Conservation (phyloP, 371 early-diverging fungal genomes). For the Mucor plumbeus region DNA sequence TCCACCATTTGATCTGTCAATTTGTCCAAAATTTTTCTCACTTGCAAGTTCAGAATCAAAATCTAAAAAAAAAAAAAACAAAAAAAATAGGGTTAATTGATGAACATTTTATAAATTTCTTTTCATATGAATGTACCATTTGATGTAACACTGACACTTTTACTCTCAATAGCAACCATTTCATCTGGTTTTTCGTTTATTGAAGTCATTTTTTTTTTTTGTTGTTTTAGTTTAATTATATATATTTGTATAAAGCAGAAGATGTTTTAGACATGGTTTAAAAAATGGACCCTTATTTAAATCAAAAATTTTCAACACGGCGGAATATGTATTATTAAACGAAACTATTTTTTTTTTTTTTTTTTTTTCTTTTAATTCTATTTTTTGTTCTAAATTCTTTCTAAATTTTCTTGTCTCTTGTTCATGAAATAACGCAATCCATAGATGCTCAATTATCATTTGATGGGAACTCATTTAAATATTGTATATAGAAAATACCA, state of each 20-base stretch:
- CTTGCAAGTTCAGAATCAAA: not conserved
- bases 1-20: slow-evolving; percentile 8
- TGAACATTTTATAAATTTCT: too few relatives aligned
- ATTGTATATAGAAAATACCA: not conserved
- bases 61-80: not conserved
- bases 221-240: not conserved
- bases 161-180: not conserved
- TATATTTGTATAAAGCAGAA: not conserved
- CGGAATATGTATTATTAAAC: not conserved
- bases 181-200: not conserved
- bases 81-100: not conserved
- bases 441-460: not conserved
- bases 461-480: not conserved
- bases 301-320: not conserved
- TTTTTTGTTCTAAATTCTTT: not conserved
- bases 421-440: not conserved
- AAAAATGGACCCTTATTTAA: not conserved
- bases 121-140: not conserved
- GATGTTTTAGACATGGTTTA: not conserved
- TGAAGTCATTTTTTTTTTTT: not conserved
- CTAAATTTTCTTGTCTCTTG: not conserved
- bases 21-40: not conserved
- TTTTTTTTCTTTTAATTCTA: not conserved
- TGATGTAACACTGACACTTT: not conserved
- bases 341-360: not conserved